Percentiles rank a stretch among this genome's conserved stretches.
These are phyloP conservation scores for Penicillium waksmanii DNA, from an alignment of 495 filamentous ascomycete genomes.

Conservation along the genomic window DNA sequence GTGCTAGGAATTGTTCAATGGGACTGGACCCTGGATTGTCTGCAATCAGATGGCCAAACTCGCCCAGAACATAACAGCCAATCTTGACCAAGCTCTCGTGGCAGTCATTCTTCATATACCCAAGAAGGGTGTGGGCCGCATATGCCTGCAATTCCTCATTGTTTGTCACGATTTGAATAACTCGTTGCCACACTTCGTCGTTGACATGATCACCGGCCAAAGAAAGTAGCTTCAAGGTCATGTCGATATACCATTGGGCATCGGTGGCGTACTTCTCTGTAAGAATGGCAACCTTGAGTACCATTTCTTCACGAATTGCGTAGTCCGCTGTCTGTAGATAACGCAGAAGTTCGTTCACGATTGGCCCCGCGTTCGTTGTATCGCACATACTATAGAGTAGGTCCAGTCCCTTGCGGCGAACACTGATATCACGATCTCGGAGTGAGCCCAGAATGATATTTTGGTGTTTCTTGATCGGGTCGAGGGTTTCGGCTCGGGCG, in stretches of 20 bases:
- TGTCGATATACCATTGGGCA: slow-evolving; percentile 99
- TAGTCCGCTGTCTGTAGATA: slow-evolving; percentile 97
- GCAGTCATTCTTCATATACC: background rate
- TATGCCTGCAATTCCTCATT: slow-evolving; percentile 70
- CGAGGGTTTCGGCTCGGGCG: slow-evolving; percentile 89
- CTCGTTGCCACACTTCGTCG: slow-evolving; percentile 98
- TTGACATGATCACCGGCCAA: slow-evolving; percentile 98
- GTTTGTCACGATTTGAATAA: slow-evolving; percentile 99
- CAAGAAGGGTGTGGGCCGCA: background rate
- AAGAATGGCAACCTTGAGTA: slow-evolving; percentile 95
- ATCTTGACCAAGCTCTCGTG: background rate
- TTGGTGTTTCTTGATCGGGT: slow-evolving; percentile 98
- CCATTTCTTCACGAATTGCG: slow-evolving; percentile 98
- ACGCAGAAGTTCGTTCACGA: slow-evolving; percentile 90
- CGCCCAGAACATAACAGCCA: background rate
- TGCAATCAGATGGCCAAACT: slow-evolving; percentile 82
- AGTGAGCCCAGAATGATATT: slow-evolving; percentile 92
- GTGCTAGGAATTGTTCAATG: slow-evolving; percentile 94
- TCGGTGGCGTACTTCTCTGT: slow-evolving; percentile 99
- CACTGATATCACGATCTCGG: slow-evolving; percentile 95
- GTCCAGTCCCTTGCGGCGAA: slow-evolving; percentile 92
- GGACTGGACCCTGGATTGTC: slow-evolving; percentile 91
- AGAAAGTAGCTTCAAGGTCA: slow-evolving; percentile 90
- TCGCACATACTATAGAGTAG: slow-evolving; percentile 99
- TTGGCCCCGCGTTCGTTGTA: slow-evolving; percentile 83